Base-by-base conservation (phyloP, 371 early-diverging fungal genomes). In the Mucor mucedo region DNA sequence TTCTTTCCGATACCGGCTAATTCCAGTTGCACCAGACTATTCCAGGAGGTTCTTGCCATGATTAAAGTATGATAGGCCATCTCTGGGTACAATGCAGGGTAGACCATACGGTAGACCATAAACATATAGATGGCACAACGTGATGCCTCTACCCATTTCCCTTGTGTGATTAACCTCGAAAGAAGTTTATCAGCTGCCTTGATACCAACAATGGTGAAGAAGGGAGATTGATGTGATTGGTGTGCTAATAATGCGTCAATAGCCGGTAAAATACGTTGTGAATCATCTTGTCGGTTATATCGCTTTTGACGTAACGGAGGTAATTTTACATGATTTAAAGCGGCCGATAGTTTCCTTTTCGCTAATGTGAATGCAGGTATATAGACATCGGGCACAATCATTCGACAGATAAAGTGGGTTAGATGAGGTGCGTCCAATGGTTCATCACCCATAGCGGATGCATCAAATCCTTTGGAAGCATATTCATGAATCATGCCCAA, bases 31-130 rank as follows among this genome's bases (percentile, higher is more conserved):
- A 78, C 79, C 33, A 78, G 33, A 9, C 73, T 73, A 47, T 90
- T 89, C 89, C 88, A 90, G 8, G 79, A 65, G 45, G 86, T 75
- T 63, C 89, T 85, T 27, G 87, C 86, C 35, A 87, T 52, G 29
- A 84, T 72, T 41, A 90, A 62, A 38, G 76, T 75, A 56, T 91
- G 89, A 54, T 55, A 54, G 4, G 83, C 84, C 14, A 89, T 66
- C 9, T 87, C 66, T 2, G 93, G 91, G 69, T 91, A 89, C 50
- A 79, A 75, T 2, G 85, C 71, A 33, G 89, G 89, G 60, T 90
- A 91, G 3, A 83, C 72, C 57, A 90, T 41, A 11, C 86, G 59
- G 60, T 92, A 91, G 11, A 86, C 71, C 9, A 86, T 84, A 62
- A 89, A 73, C 4, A 90, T 75, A 55, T 83, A 85, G 27, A 78